phyloP scores from a whole-genome alignment of 2,329 filamentous ascomycete species.

The Stemphylium beticola region DNA sequence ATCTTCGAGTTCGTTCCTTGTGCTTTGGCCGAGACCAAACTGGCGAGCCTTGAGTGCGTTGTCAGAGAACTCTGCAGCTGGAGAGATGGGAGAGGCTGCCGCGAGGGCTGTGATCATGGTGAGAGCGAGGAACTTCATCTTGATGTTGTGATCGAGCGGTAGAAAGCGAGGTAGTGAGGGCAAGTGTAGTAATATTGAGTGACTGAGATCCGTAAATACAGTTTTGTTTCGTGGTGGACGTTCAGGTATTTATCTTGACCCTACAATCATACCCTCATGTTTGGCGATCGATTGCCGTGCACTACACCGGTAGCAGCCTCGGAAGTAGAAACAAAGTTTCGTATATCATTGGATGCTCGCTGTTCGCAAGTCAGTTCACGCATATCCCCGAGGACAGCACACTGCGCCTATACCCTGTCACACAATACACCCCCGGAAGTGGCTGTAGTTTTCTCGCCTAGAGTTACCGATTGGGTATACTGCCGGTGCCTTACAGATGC shows the following conservation, averaged over 20 bases:
- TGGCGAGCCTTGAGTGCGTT: slow-evolving; percentile 22
- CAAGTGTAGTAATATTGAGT: neutral
- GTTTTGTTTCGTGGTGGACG: neutral
- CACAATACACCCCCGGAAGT: neutral
- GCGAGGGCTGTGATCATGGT: slow-evolving; percentile 21
- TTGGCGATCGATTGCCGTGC: neutral
- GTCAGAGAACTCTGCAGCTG: slow-evolving; percentile 13
- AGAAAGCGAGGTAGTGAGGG: no score
- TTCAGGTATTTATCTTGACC: neutral
- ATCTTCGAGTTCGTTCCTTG: slow-evolving; percentile 30
- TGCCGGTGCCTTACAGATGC: neutral
- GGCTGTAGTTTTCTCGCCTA: neutral
- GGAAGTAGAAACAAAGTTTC: slow-evolving; percentile 1
- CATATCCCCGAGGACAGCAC: neutral
- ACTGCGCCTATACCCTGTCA: neutral
- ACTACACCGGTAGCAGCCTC: neutral
- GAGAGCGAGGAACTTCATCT: slow-evolving; percentile 30
- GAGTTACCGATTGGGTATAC: neutral
- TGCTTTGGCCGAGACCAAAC: slow-evolving; percentile 11
- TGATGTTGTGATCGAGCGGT: neutral
- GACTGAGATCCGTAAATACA: neutral
- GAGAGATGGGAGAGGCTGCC: slow-evolving; percentile 18
- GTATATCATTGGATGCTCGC: neutral
- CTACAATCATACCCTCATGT: neutral
- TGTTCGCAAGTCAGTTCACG: neutral